These are phyloP conservation scores for Termitomyces sp. DNA, from an alignment of 768 basidiomycete genomes.

Conservation along the genomic window DNA sequence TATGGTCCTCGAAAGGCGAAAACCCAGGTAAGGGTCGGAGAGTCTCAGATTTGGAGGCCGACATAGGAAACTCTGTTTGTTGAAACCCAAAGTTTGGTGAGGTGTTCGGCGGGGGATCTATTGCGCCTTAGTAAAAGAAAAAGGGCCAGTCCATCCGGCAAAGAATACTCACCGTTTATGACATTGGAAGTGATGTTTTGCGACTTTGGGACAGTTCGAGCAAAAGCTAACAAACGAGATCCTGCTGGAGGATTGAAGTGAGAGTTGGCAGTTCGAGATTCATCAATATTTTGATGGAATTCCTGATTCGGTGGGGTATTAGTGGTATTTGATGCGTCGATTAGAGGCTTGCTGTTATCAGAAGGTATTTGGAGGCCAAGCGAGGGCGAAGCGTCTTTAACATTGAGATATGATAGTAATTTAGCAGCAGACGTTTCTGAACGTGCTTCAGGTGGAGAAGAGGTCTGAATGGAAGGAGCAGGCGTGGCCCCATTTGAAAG, in stretches of 20 bases:
- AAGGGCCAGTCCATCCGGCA: not conserved
- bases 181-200: conserved; percentile 11
- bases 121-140: not conserved
- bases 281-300: conserved; percentile 1
- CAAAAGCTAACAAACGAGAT: conserved; percentile 45
- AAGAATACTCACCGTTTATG: conserved; percentile 20
- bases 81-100: conserved; percentile 5
- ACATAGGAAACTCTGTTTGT: conserved; percentile 16
- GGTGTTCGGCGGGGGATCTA: not conserved
- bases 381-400: conserved; percentile 2
- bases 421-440: not conserved
- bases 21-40: conserved; percentile 33
- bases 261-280: conserved; percentile 12
- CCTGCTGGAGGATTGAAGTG: conserved; percentile 45
- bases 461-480: not conserved
- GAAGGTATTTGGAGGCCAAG: not conserved
- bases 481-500: not conserved
- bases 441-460: conserved; percentile 7
- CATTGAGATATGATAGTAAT: conserved; percentile 8
- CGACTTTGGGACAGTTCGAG: conserved; percentile 27
- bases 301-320: not conserved
- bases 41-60: conserved; percentile 22
- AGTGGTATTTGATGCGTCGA: not conserved
- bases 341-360: not conserved
- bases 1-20: conserved; percentile 54